Evolutionary conservation across 2,329 filamentous ascomycete species (phyloP).

Genomic region (Paecilomyces sp.): DNA sequence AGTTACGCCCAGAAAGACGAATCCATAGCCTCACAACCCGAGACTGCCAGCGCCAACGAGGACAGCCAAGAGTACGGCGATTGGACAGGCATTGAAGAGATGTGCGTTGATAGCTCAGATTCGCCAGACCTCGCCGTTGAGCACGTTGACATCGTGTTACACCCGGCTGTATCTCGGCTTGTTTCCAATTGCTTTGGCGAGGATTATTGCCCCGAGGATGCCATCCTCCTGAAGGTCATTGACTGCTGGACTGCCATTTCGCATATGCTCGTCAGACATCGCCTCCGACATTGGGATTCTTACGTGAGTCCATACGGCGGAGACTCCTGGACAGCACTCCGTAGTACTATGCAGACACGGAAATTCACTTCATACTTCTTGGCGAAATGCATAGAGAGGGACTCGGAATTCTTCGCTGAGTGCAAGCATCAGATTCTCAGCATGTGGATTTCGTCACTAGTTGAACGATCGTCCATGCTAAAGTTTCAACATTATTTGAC

Average conservation of each 20-base stretch:
- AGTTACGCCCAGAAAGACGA: slow-evolving; percentile 31
- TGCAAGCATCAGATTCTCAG: slow-evolving; percentile 44
- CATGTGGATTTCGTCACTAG: slow-evolving; percentile 49
- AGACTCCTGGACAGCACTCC: slow-evolving; percentile 42
- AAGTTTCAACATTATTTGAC: slow-evolving; percentile 56
- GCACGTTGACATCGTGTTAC: slow-evolving; percentile 36
- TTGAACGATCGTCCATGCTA: slow-evolving; percentile 53
- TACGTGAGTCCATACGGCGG: slow-evolving; percentile 50
- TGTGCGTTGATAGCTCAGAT: slow-evolving; percentile 26
- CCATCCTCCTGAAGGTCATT: slow-evolving; percentile 43
- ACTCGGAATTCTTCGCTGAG: slow-evolving; percentile 33
- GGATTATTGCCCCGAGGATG: slow-evolving; percentile 49
- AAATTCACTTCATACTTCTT: slow-evolving; percentile 42
- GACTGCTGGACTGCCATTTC: slow-evolving; percentile 51
- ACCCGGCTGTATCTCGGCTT: slow-evolving; percentile 45
- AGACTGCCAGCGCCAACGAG: slow-evolving; percentile 38
- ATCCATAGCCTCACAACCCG: slow-evolving; percentile 9
- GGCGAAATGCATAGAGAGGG: slow-evolving; percentile 36
- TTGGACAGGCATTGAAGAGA: slow-evolving; percentile 47
- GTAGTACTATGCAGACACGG: slow-evolving; percentile 40
- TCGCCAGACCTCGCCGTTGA: slow-evolving; percentile 17
- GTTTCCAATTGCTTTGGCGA: slow-evolving; percentile 57
- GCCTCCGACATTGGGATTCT: slow-evolving; percentile 46
- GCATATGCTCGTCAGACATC: slow-evolving; percentile 38
- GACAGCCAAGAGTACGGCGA: slow-evolving; percentile 61